Conservation (phyloP, 306 rosid genomes). For the Calophaca sinica region DNA sequence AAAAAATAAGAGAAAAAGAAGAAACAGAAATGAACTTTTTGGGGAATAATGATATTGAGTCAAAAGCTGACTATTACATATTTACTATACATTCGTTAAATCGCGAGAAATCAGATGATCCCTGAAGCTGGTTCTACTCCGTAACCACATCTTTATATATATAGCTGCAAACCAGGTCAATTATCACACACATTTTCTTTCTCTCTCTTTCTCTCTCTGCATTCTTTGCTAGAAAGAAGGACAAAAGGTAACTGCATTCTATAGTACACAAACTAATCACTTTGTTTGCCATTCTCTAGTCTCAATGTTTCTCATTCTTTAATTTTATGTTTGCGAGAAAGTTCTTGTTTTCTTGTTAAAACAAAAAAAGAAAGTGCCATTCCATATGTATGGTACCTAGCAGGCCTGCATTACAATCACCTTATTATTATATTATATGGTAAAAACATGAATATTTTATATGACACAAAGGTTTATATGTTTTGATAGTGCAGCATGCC, state of each 20-base stretch:
- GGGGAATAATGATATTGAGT: slow-evolving; percentile 47
- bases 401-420: slow-evolving; percentile 54
- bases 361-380: neutral
- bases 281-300: slow-evolving; percentile 48
- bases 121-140: slow-evolving; percentile 34
- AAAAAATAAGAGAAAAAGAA: neutral
- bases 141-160: slow-evolving; percentile 41
- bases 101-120: slow-evolving; percentile 54
- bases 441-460: slow-evolving; percentile 39
- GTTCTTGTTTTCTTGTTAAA: slow-evolving; percentile 41
- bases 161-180: slow-evolving; percentile 54
- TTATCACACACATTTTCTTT: slow-evolving; percentile 38
- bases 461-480: slow-evolving; percentile 34
- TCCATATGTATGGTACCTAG: neutral
- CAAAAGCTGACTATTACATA: slow-evolving; percentile 50
- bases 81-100: slow-evolving; percentile 40
- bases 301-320: slow-evolving; percentile 56
- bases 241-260: slow-evolving; percentile 43
- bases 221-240: slow-evolving; percentile 45
- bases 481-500: slow-evolving; percentile 60
- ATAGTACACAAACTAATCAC: slow-evolving; percentile 45
- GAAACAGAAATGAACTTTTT: slow-evolving; percentile 50
- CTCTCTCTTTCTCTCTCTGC: slow-evolving; percentile 30
- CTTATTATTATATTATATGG: slow-evolving; percentile 34
- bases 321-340: slow-evolving; percentile 48